A percentile compares a stretch with the other conserved stretches of the same genome.
Conservation (phyloP, 2,329 filamentous ascomycete species). For the Claviceps purpurea region DNA sequence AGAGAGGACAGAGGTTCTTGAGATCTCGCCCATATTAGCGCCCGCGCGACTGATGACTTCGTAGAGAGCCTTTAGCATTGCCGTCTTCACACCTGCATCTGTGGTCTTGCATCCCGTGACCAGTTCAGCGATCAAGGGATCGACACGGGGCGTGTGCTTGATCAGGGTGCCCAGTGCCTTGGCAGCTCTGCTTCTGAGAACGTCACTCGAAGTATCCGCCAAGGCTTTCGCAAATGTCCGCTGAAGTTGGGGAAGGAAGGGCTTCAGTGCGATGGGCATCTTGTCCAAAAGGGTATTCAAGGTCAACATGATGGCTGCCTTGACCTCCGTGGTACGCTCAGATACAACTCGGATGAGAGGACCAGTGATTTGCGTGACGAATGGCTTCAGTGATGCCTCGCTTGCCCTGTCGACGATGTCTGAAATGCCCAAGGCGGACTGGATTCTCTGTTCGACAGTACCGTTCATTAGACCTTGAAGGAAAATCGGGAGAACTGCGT, state of each 20-base stretch:
- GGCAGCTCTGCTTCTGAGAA: slow-evolving; percentile 74
- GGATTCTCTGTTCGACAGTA: slow-evolving; percentile 78
- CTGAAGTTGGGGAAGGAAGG: slow-evolving; percentile 92
- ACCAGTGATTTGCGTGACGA: slow-evolving; percentile 94
- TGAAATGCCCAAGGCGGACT: slow-evolving; percentile 83
- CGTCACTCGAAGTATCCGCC: slow-evolving; percentile 82
- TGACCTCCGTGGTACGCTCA: slow-evolving; percentile 90
- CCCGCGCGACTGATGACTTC: slow-evolving; percentile 95
- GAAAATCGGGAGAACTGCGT: slow-evolving; percentile 91
- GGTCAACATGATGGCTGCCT: slow-evolving; percentile 83
- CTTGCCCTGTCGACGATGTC: slow-evolving; percentile 91
- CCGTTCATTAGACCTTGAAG: slow-evolving; percentile 97
- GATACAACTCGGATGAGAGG: slow-evolving; percentile 96
- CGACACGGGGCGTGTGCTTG: slow-evolving; percentile 86
- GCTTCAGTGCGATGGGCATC: slow-evolving; percentile 89
- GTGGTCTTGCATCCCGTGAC: slow-evolving; percentile 87
- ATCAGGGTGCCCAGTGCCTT: slow-evolving; percentile 92
- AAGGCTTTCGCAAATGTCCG: slow-evolving; percentile 93
- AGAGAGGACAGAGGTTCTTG: slow-evolving; percentile 69
- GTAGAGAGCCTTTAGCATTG: slow-evolving; percentile 93
- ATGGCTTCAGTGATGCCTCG: slow-evolving; percentile 76
- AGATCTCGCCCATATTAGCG: slow-evolving; percentile 84
- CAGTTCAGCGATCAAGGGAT: slow-evolving; percentile 82
- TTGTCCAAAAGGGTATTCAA: slow-evolving; percentile 93
- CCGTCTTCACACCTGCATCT: slow-evolving; percentile 76